Evolutionary conservation across 441 rosid species (phyloP), one percentile per base, ranked within the genome.

Genomic region (Populus hybrid): DNA sequence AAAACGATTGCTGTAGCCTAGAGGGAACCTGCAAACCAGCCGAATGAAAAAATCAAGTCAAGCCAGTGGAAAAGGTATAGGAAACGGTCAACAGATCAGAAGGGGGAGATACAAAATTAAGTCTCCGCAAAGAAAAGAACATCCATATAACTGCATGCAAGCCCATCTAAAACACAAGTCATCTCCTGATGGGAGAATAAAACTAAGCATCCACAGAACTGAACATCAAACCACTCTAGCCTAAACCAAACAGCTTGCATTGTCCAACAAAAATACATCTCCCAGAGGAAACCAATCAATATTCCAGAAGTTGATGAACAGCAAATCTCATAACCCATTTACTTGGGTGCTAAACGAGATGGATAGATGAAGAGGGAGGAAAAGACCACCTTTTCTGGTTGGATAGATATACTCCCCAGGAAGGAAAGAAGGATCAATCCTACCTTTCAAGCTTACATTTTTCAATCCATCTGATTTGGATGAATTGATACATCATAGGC

Each of bases 21-120:
- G 88, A 86, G 35, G 94, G 92, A 81, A 93, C 92, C 97, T 91
- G 87, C 79, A 77, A 67, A 77, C 24, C 67, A 67, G 35, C 70
- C 36, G 42, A 61, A 35, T 71, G 30, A 71, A 28, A 18, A 20
- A 67, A 8, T 40, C 50, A 40, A 12, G 34, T 46, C 66, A 46
- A 50, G 28, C 8, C 32, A 12, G 34, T 9, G 28, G 16, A 67
- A 28, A 67, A 67, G 30, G 24, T 21, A 67, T 28, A 5, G 28
- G 36, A 10, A 67, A 28, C 34, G 6, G 28, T 21, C 30, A 67
- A 12, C 32, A 28, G 16, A 28, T 23, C 24, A 10, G 12, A 42
- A 6, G 21, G 30, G 26, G 12, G 30, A 36, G 30, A 24, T 53
- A 8, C 63, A 30, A 23, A 18, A 73, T 21, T 9, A n/a, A 70